Conservation (phyloP, 768 basidiomycete genomes). For the Mycena olivaceomarginata region DNA sequence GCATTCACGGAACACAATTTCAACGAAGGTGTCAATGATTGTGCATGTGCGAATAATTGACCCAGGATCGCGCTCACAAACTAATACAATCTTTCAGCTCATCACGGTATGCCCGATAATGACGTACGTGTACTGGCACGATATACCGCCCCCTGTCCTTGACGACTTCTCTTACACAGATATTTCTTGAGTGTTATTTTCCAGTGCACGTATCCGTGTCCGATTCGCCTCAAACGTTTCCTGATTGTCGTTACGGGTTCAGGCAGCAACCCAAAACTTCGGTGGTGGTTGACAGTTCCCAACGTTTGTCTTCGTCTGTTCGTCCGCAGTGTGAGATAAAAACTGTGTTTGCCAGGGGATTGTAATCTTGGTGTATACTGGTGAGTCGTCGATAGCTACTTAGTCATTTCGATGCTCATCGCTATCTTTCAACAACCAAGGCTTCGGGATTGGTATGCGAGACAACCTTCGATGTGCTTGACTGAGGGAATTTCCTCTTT, state of each 20-base stretch:
- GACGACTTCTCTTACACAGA: neutral
- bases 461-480: neutral
- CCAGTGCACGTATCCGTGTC: constrained; percentile 3
- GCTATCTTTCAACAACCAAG: constrained; percentile 1
- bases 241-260: neutral
- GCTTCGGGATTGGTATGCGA: constrained; percentile 20
- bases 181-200: constrained; percentile 26
- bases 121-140: constrained; percentile 9
- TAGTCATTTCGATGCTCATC: neutral
- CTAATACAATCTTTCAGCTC: constrained; percentile 1
- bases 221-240: neutral
- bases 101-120: neutral
- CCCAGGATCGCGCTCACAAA: neutral
- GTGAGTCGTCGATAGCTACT: constrained; percentile 1
- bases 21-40: constrained; percentile 14
- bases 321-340: neutral
- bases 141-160: neutral
- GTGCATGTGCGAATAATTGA: constrained; percentile 19
- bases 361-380: constrained; percentile 10
- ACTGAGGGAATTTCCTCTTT: neutral
- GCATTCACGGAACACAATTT: neutral
- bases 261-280: constrained; percentile 5
- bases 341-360: neutral
- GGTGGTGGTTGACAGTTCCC: constrained; percentile 20
- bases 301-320: constrained; percentile 13